Evolutionary conservation across 768 basidiomycete species (phyloP), one percentile per base, ranked within the genome.

Genomic region (Amanita pallidorosea): DNA sequence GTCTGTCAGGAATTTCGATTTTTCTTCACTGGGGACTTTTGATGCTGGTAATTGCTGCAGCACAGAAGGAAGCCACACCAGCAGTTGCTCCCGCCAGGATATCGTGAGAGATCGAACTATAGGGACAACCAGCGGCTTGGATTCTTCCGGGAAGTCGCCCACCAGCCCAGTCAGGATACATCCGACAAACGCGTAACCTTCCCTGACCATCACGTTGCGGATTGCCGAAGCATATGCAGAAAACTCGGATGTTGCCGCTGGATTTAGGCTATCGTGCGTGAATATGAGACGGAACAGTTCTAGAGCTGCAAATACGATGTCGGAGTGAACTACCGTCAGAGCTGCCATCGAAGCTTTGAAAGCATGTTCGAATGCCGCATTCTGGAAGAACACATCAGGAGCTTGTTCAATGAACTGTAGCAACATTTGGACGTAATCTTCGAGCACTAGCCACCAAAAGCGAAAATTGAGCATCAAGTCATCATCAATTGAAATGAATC

Each of bases 381-480:
- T 88, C 54, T 81, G 72, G 68, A 95, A 86, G 56, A 93, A 78
- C 38, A 88, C 68, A 47, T 86, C 81, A 5, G 95, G 90, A 0
- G 77, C 71, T 55, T 74, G 67, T 38, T 82, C 77, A 45, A 83
- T 65, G 59, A 93, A 70, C 55, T 82, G 80, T 49, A 83, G 65
- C 12, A 91, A 67, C 67, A 92, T 75, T 55, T 90, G 92, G 47
- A 92, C 62, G 57, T 94, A 98, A 62, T 99, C 96, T 64, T 98
- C 95, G 60, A 99, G 69, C 23, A 97, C 96, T 98, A 55, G 37
- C 56, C 45, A 23, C 47, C 34, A 31, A 40, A 42, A 34, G 25
- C 47, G 37, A 56, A 51, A 11, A 52, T 23, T 11, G 17, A 12
- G n/a, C 22, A 22, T 22, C 33, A 7, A 33, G 33, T 33, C 18